A percentile compares a stretch with the other conserved stretches of the same genome.
phyloP scores from a whole-genome alignment of 2,329 filamentous ascomycete species.

The Xylariaceae sp. region DNA sequence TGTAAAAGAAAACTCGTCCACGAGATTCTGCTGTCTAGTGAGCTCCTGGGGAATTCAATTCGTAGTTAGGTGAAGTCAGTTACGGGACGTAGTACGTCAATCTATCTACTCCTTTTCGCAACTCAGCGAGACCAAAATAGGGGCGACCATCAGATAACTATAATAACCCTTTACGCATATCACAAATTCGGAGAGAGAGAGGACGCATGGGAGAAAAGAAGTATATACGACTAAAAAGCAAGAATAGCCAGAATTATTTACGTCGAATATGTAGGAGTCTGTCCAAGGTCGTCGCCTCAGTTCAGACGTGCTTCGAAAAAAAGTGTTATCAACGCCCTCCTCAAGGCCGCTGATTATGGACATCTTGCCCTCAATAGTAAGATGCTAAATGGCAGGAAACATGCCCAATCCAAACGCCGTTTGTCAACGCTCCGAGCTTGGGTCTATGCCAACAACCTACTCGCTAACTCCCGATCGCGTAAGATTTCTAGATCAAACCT shows the following conservation, averaged over 20 bases:
- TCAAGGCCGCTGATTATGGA: background rate
- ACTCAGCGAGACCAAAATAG: too few relatives aligned
- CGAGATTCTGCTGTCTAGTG: too few relatives aligned
- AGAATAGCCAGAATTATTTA: constrained; percentile 17
- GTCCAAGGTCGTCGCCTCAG: background rate
- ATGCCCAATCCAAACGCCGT: constrained; percentile 11
- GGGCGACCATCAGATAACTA: background rate
- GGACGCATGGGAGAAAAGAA: background rate
- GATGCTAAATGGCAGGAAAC: constrained; percentile 14
- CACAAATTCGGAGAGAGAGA: background rate
- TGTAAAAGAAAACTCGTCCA: too few relatives aligned
- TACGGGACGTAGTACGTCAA: too few relatives aligned
- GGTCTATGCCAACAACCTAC: constrained; percentile 4
- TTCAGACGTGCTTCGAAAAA: background rate
- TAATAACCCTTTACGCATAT: background rate
- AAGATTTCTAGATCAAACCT: constrained; percentile 5
- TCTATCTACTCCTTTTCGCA: too few relatives aligned
- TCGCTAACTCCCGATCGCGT: constrained; percentile 12
- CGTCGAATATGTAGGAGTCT: constrained; percentile 13
- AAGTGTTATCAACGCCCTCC: background rate
- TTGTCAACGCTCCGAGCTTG: constrained; percentile 4
- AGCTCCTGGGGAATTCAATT: too few relatives aligned
- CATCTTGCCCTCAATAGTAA: constrained; percentile 6
- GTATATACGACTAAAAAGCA: constrained; percentile 19
- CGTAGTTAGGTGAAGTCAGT: too few relatives aligned